Base-by-base conservation (phyloP, 1,284 basidiomycete genomes). In the Pseudozyma sp. region DNA sequence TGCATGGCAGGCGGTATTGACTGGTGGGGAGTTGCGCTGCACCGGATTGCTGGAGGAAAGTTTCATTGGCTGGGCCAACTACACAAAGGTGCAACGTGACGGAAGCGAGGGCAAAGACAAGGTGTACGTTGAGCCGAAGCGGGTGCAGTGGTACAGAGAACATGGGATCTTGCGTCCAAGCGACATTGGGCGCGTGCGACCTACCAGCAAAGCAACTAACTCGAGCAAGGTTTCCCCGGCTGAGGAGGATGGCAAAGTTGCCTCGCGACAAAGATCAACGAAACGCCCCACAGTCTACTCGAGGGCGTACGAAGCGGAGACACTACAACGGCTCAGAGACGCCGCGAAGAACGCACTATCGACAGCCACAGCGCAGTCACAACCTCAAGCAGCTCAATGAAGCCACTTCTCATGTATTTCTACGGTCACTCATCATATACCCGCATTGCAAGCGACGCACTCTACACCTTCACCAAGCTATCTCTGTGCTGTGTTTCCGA, bases 31-130 rank as follows among this genome's bases (percentile, higher is more conserved):
- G 50, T 62, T 83, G 51, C 70, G 69, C n/a, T 79, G 79, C 38
- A 58, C 69, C 16, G 76, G 73, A 1, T 21, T 79, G 45, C 72
- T 81, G 10, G 69, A 78, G 39, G 81, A 83, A 34, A 65, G 70
- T 36, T 83, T 76, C 67, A 79, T 81, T 49, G 77, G 76, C 31
- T 83, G 81, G 81, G 68, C 74, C 3, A 72, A 59, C 40, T 66
- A 75, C 19, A 65, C 47, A 25, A 65, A 44, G 31, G 50, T 51
- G 34, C 45, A 59, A 21, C 50, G 55, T 4, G 21, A 45, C n/a
- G 54, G 43, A 14, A 47, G 55, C 35, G 57, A 70, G 11, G 34
- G 25, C 10, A 67, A 64, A 48, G 69, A 66, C 18, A 73, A 73
- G 58, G 53, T 64, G 31, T 70, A 70, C 34, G 35, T 63, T 21